phyloP scores from a whole-genome alignment of 2,329 filamentous ascomycete species.

The Bisporella sp. region DNA sequence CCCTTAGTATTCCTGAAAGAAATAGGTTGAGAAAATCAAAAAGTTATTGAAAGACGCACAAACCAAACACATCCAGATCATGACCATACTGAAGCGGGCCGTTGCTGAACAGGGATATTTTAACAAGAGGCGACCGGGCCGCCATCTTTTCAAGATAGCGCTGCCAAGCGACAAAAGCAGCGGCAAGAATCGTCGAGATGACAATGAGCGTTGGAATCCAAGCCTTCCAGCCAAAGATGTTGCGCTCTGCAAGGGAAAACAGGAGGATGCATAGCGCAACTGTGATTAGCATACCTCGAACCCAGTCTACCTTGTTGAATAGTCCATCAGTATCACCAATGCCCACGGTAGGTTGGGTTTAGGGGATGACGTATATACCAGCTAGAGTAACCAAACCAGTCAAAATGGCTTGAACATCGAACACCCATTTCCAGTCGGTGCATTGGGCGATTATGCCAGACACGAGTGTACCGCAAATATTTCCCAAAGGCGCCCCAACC shows the following conservation, averaged over 20 bases:
- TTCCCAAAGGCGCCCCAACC: not conserved
- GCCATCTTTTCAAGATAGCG: constrained; percentile 39
- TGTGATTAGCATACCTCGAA: constrained; percentile 57
- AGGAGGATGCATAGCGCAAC: constrained; percentile 54
- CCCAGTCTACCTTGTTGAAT: constrained; percentile 53
- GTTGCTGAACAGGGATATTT: too few species aligned
- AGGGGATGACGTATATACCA: constrained; percentile 53
- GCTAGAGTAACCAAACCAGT: constrained; percentile 51
- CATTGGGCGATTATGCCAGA: constrained; percentile 57
- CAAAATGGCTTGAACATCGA: constrained; percentile 53
- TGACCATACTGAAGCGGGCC: too few species aligned
- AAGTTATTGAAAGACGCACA: too few species aligned
- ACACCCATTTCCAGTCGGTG: constrained; percentile 59
- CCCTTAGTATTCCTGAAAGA: too few species aligned
- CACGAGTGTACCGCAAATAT: constrained; percentile 31
- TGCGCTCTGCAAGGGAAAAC: constrained; percentile 62
- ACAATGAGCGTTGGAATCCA: constrained; percentile 54
- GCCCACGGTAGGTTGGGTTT: constrained; percentile 31
- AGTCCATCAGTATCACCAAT: constrained; percentile 4
- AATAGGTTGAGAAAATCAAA: too few species aligned
- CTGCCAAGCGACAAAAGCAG: constrained; percentile 12
- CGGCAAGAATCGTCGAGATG: constrained; percentile 43
- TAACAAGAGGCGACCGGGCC: too few species aligned
- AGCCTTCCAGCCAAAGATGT: constrained; percentile 60
- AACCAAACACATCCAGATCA: too few species aligned